A percentile compares a stretch with the other conserved stretches of the same genome.
Conservation (phyloP, 2,329 filamentous ascomycete genomes). For the Fusarium sp. region DNA sequence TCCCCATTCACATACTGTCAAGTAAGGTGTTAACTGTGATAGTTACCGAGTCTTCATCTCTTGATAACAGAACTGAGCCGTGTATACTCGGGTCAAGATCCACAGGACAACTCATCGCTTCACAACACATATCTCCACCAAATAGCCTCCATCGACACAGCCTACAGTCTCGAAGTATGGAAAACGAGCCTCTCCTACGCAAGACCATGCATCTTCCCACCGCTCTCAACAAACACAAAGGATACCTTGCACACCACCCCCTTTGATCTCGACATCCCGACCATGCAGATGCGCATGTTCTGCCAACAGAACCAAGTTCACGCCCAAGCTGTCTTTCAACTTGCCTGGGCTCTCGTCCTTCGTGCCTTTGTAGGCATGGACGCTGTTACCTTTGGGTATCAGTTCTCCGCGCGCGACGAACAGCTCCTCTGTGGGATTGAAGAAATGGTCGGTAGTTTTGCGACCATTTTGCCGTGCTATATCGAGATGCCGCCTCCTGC, state of each 20-base stretch:
- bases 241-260: slow-evolving; percentile 47
- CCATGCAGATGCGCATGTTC: slow-evolving; percentile 56
- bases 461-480: slow-evolving; percentile 50
- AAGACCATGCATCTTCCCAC: slow-evolving; percentile 58
- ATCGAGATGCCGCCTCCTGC: slow-evolving; percentile 46
- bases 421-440: slow-evolving; percentile 53
- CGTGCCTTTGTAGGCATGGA: slow-evolving; percentile 63
- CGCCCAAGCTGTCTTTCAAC: slow-evolving; percentile 60
- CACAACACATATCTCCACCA: slow-evolving; percentile 42
- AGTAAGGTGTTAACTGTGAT: neutral
- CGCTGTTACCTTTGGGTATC: slow-evolving; percentile 65
- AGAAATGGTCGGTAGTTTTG: slow-evolving; percentile 58
- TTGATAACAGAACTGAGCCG: slow-evolving; percentile 58
- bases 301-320: slow-evolving; percentile 51
- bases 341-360: slow-evolving; percentile 69
- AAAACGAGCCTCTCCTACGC: slow-evolving; percentile 50
- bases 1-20: neutral
- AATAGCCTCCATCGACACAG: slow-evolving; percentile 40
- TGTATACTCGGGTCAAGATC: slow-evolving; percentile 52
- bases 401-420: slow-evolving; percentile 56
- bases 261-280: slow-evolving; percentile 53
- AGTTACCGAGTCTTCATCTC: slow-evolving; percentile 53
- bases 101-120: slow-evolving; percentile 38
- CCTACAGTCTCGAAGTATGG: slow-evolving; percentile 57
- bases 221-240: slow-evolving; percentile 44